phyloP scores from a whole-genome alignment of 257 asterid species.

The Rhazya stricta region DNA sequence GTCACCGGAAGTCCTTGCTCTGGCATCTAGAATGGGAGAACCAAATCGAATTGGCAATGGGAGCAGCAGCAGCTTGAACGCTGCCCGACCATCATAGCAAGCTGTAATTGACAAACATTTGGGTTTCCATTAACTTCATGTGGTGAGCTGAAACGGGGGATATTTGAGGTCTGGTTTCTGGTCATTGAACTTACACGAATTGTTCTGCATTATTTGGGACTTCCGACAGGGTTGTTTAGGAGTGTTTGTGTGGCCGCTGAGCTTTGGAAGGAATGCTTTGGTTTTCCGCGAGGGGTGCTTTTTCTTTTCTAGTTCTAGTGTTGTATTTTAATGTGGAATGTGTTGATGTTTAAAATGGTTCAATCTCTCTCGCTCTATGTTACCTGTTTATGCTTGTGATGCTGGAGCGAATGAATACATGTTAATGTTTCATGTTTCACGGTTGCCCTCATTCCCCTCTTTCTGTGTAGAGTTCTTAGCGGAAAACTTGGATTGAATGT shows the following conservation, averaged over 20 bases:
- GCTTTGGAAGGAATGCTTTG: slow-evolving; percentile 30
- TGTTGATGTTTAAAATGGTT: slow-evolving; percentile 23
- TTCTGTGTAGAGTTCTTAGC: slow-evolving; percentile 19
- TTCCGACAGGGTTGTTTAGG: slow-evolving; percentile 24
- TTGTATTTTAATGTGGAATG: slow-evolving; percentile 40
- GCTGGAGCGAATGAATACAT: neutral
- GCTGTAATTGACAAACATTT: slow-evolving; percentile 18
- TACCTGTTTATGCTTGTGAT: neutral
- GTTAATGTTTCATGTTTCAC: neutral
- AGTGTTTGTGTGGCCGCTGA: slow-evolving; percentile 25
- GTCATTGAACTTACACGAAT: slow-evolving; percentile 23
- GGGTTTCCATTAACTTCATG: slow-evolving; percentile 9
- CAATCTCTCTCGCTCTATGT: neutral
- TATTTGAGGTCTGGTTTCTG: slow-evolving; percentile 26
- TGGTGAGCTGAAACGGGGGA: slow-evolving; percentile 16
- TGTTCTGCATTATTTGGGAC: slow-evolving; percentile 25
- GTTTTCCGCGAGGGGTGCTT: slow-evolving; percentile 32
- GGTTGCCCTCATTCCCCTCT: neutral
- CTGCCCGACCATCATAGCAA: slow-evolving; percentile 32
- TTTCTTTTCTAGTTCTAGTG: slow-evolving; percentile 17
- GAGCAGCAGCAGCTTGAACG: slow-evolving; percentile 27
- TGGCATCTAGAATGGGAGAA: slow-evolving; percentile 84
- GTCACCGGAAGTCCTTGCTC: slow-evolving; percentile 94
- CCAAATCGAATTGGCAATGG: slow-evolving; percentile 43
- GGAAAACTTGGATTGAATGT: neutral